phyloP scores from a whole-genome alignment of 176 grass and related monocot genomes.

The Zizania latifolia region DNA sequence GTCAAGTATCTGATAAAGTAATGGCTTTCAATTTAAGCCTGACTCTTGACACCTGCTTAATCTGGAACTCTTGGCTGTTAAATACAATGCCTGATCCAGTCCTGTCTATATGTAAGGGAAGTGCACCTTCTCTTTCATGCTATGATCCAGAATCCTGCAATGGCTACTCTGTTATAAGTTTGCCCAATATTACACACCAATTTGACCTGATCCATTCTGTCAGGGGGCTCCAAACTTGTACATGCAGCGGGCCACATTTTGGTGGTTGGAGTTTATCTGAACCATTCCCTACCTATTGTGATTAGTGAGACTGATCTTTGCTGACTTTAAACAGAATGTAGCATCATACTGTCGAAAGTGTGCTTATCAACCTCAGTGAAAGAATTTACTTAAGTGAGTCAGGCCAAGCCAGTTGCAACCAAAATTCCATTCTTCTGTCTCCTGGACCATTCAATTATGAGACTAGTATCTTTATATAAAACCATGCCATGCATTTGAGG shows the following conservation, averaged over 20 bases:
- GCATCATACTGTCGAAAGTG: slow-evolving; percentile 13
- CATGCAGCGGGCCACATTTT: slow-evolving; percentile 38
- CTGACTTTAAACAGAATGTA: slow-evolving; percentile 22
- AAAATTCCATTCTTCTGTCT: slow-evolving; percentile 62
- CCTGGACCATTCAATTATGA: slow-evolving; percentile 66
- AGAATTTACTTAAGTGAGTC: slow-evolving; percentile 56
- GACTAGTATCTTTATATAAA: slow-evolving; percentile 54
- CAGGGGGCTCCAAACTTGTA: slow-evolving; percentile 30
- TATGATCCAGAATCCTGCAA: slow-evolving; percentile 8
- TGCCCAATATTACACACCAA: slow-evolving; percentile 20
- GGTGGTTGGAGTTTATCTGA: slow-evolving; percentile 17
- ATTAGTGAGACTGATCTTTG: too few species aligned
- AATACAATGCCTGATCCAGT: not conserved
- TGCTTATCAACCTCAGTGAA: slow-evolving; percentile 40
- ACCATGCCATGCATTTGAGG: slow-evolving; percentile 28
- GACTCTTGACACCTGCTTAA: slow-evolving; percentile 14
- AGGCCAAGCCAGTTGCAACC: slow-evolving; percentile 53
- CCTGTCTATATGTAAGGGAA: slow-evolving; percentile 16
- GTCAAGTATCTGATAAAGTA: slow-evolving; percentile 15
- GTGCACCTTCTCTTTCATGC: slow-evolving; percentile 7
- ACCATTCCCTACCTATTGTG: slow-evolving; percentile 25
- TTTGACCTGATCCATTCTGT: slow-evolving; percentile 28
- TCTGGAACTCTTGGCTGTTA: slow-evolving; percentile 26
- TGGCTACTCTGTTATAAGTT: slow-evolving; percentile 15
- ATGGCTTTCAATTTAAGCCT: slow-evolving; percentile 10